Evolutionary conservation across 495 filamentous ascomycete genomes (phyloP).

Genomic region (Penicillium crystallinum): DNA sequence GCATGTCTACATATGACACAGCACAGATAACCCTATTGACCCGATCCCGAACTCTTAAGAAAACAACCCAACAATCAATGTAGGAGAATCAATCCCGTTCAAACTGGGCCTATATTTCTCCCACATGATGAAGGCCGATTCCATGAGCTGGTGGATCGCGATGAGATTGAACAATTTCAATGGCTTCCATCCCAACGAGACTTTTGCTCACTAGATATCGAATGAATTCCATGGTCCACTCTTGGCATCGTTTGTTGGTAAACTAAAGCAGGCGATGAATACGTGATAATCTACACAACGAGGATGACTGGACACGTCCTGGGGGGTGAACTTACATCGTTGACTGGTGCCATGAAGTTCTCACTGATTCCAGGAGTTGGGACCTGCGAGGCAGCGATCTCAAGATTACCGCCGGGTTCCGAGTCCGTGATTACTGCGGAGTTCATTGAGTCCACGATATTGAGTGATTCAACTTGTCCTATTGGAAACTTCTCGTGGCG

Average conservation of each 20-base stretch:
- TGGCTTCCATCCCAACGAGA: constrained; percentile 21
- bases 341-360: constrained; percentile 34
- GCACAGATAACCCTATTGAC: too few relatives aligned
- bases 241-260: constrained; percentile 31
- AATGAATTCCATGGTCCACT: constrained; percentile 37
- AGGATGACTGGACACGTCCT: too few relatives aligned
- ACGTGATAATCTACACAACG: too few relatives aligned
- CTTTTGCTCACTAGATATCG: constrained; percentile 21
- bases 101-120: too few relatives aligned
- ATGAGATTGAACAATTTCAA: constrained; percentile 28
- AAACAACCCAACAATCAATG: too few relatives aligned
- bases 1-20: too few relatives aligned
- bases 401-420: constrained; percentile 20
- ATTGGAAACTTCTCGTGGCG: constrained; percentile 14
- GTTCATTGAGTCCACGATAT: constrained; percentile 21
- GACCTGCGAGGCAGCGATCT: constrained; percentile 26
- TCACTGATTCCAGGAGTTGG: constrained; percentile 27
- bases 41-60: too few relatives aligned
- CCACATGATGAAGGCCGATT: constrained; percentile 16
- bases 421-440: constrained; percentile 12
- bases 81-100: too few relatives aligned
- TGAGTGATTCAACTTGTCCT: constrained; percentile 14
- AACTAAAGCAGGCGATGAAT: constrained; percentile 12
- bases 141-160: constrained; percentile 32
- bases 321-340: constrained; percentile 30